A percentile compares a stretch with the other conserved stretches of the same genome.
Evolutionary conservation across 2,329 filamentous ascomycete genomes (phyloP).

Genomic region (Fusarium buxicola): DNA sequence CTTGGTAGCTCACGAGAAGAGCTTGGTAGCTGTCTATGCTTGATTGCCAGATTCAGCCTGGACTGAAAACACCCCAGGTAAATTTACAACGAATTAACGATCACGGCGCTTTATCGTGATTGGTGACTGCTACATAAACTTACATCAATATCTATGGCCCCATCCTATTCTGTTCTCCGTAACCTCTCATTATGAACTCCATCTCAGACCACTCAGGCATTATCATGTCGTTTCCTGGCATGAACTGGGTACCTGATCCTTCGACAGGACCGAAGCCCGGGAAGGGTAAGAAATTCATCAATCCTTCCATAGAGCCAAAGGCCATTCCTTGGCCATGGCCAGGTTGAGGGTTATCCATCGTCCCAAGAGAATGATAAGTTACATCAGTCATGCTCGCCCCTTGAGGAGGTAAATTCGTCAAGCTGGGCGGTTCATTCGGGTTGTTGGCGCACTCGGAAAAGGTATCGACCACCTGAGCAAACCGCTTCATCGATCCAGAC

Average conservation of each 20-base stretch:
- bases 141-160: neutral
- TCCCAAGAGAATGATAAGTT: neutral
- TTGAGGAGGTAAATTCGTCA: neutral
- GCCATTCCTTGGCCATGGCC: constrained; percentile 9
- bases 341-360: constrained; percentile 10
- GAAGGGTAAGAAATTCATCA: constrained; percentile 28
- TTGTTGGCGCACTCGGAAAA: constrained; percentile 45
- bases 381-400: constrained; percentile 6
- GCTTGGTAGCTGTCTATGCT: no score
- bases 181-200: constrained; percentile 37
- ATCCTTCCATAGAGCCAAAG: constrained; percentile 31
- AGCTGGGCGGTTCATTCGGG: constrained; percentile 3
- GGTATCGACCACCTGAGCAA: constrained; percentile 44
- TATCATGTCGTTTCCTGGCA: constrained; percentile 24
- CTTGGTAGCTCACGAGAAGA: no score
- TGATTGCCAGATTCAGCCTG: no score
- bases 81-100: no score
- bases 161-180: constrained; percentile 15
- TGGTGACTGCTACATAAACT: neutral
- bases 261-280: constrained; percentile 14
- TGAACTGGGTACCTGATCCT: constrained; percentile 27
- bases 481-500: constrained; percentile 46
- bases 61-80: no score
- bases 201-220: constrained; percentile 42
- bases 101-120: neutral